These are phyloP conservation scores for Xylaria sp. DNA, from an alignment of 2,329 filamentous ascomycete genomes.

Conservation along the genomic window DNA sequence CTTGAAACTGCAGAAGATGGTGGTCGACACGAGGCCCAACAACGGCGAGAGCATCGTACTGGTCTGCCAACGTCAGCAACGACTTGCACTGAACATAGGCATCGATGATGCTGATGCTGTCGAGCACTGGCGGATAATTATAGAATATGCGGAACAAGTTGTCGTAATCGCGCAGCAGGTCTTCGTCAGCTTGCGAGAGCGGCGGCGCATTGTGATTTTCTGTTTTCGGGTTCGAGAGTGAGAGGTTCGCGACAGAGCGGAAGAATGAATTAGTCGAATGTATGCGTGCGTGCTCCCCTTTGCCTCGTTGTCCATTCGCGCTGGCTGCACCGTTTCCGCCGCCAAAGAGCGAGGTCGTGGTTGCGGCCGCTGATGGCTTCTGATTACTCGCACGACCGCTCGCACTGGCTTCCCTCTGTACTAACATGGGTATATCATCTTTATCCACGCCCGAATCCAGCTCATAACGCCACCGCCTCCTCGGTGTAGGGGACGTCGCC, in stretches of 20 bases:
- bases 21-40: constrained; percentile 92
- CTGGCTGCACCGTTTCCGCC: constrained; percentile 57
- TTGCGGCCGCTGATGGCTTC: constrained; percentile 39
- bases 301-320: constrained; percentile 59
- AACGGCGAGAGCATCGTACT: constrained; percentile 89
- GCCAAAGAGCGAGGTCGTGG: constrained; percentile 65
- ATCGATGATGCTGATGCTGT: constrained; percentile 87
- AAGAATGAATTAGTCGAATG: constrained; percentile 72
- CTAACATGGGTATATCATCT: constrained; percentile 85
- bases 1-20: constrained; percentile 91
- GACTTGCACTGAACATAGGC: constrained; percentile 96
- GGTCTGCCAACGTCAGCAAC: constrained; percentile 86
- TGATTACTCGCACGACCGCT: constrained; percentile 35
- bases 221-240: constrained; percentile 59
- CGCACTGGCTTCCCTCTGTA: constrained; percentile 74
- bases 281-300: constrained; percentile 64
- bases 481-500: constrained; percentile 55
- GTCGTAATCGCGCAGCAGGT: constrained; percentile 90
- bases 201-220: constrained; percentile 57
- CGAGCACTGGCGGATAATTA: constrained; percentile 85
- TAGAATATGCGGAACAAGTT: constrained; percentile 97
- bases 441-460: constrained; percentile 78
- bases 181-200: constrained; percentile 71
- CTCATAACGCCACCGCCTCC: constrained; percentile 85
- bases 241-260: constrained; percentile 85